Base-by-base conservation (phyloP, 306 rosid genomes). In the Prunus salicina region DNA sequence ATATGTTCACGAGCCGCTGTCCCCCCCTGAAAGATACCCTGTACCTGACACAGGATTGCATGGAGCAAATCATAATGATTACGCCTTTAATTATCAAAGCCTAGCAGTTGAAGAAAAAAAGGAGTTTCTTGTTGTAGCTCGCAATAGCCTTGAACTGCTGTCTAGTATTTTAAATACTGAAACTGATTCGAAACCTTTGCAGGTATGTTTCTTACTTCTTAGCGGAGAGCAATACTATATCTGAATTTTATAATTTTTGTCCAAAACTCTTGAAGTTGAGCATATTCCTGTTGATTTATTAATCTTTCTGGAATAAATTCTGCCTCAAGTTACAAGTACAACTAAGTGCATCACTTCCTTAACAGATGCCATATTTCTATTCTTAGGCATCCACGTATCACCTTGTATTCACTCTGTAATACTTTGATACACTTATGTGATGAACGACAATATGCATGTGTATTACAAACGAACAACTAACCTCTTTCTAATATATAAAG, bases 111-210 rank as follows among this genome's bases (percentile, higher is more conserved):
- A 88, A 83, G 93, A 87, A 67, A 88, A 85, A 86, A 92, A 83
- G 74, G 93, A 89, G 51, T 81, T 75, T 84, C 91, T 92, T 45
- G 87, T 84, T 70, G 77, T 92, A 63, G 85, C 97, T 64, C 91
- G 96, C 74, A 92, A 88, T 84, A 92, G 95, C 76, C 88, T 86
- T 56, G 97, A 92, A 62, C 74, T 92, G 72, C 89, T 92, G 71
- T 80, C 97, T 43, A 82, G 90, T 86, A 89, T 92, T 67, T 82
- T 89, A 81, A 82, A 65, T 69, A 79, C 89, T 30, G 95, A 90
- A 72, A 82, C 87, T 8, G 95, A 89, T 67, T 88, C 97, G 3
- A 89, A 89, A 82, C 81, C 86, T 76, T 75, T 89, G 53, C 88
- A 92, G 97, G 97, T 92, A 82, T 27, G 47, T 61, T 80, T 68